Evolutionary conservation across 306 rosid species (phyloP).

Genomic region (Mimosa bimucronata): DNA sequence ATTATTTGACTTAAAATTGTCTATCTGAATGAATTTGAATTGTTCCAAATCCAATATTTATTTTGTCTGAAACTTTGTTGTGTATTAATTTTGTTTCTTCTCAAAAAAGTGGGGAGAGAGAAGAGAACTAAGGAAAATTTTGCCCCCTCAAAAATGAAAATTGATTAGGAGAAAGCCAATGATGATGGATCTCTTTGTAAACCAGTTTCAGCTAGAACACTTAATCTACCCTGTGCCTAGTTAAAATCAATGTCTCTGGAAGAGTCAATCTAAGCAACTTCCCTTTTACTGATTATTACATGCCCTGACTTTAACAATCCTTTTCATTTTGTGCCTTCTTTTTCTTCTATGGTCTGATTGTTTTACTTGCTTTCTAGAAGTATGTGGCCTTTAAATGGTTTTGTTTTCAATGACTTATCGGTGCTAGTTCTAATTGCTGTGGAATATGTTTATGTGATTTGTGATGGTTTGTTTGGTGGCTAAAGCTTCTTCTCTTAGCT

Average conservation of each 20-base stretch:
- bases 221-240: neutral
- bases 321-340: conserved; percentile 18
- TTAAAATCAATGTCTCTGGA: neutral
- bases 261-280: conserved; percentile 17
- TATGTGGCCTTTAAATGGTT: neutral
- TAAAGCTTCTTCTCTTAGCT: neutral
- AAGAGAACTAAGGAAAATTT: neutral
- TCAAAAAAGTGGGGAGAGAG: neutral
- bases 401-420: no score
- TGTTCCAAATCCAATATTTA: neutral
- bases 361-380: conserved; percentile 14
- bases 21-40: neutral
- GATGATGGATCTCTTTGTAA: neutral
- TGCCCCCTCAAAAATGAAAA: neutral
- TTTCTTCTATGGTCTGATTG: neutral
- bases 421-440: neutral
- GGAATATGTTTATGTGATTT: neutral
- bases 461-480: neutral
- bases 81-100: neutral
- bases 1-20: neutral
- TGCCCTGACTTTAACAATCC: conserved; percentile 5
- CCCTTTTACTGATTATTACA: neutral
- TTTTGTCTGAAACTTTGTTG: neutral
- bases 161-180: neutral
- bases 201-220: neutral